Evolutionary conservation across 2,329 filamentous ascomycete genomes (phyloP).

Genomic region (Huntiella omanensis): DNA sequence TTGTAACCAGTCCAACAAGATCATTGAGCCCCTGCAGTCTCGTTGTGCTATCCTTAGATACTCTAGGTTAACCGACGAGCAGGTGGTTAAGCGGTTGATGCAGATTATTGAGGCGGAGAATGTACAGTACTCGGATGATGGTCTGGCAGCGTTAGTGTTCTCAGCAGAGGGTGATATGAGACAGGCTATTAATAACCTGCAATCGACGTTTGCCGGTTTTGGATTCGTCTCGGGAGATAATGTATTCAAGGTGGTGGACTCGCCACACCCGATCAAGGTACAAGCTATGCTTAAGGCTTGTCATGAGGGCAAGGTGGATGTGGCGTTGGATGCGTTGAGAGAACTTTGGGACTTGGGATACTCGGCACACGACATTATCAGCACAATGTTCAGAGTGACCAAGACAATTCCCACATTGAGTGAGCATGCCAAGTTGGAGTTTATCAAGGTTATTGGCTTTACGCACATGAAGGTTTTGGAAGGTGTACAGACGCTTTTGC

Average conservation of each 20-base stretch:
- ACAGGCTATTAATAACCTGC: constrained; percentile 95
- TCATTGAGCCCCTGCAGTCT: constrained; percentile 96
- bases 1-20: constrained; percentile 98
- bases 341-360: constrained; percentile 93
- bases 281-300: constrained; percentile 98
- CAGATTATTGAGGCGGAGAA: constrained; percentile 88
- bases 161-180: constrained; percentile 97
- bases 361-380: constrained; percentile 97
- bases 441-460: constrained; percentile 96
- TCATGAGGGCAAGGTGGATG: constrained; percentile 78
- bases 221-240: constrained; percentile 96
- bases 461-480: constrained; percentile 99
- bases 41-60: constrained; percentile 92
- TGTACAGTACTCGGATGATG: constrained; percentile 81
- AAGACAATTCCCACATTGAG: constrained; percentile 85
- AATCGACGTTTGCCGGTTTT: constrained; percentile 83
- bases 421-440: constrained; percentile 90
- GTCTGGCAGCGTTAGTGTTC: constrained; percentile 88
- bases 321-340: constrained; percentile 65
- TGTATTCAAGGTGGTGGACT: constrained; percentile 94
- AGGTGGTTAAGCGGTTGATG: constrained; percentile 75
- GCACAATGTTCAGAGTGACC: constrained; percentile 96
- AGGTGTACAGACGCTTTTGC: constrained; percentile 83
- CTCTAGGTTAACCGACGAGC: constrained; percentile 74
- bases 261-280: constrained; percentile 92